Conservation (phyloP, 805 yeast species). For the Spathaspora girioi region DNA sequence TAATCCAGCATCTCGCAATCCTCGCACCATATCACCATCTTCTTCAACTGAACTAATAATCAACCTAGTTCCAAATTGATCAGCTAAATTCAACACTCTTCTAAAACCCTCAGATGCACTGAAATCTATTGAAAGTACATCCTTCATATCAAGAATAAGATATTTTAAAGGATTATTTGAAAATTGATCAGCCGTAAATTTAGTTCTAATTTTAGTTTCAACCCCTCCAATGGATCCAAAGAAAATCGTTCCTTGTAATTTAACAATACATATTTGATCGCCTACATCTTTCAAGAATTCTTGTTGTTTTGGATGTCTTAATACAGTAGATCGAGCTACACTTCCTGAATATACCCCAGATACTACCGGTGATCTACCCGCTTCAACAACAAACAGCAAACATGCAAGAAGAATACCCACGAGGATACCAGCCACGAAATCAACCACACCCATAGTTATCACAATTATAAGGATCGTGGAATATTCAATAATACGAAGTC, state of each 20-base stretch:
- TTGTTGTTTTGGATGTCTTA: conserved; percentile 86
- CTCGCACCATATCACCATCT: conserved; percentile 60
- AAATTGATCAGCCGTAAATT: conserved; percentile 56
- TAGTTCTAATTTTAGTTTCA: conserved; percentile 65
- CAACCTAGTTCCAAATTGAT: conserved; percentile 64
- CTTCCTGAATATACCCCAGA: conserved; percentile 81
- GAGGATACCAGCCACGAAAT: conserved; percentile 88
- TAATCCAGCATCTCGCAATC: conserved; percentile 80
- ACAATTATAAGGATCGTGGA: conserved; percentile 81
- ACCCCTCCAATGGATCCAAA: conserved; percentile 95
- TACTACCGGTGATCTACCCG: conserved; percentile 79
- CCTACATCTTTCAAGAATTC: conserved; percentile 83
- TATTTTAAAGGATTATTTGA: conserved; percentile 65
- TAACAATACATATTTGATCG: conserved; percentile 82
- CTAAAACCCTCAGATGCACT: conserved; percentile 96
- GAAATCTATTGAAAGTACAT: conserved; percentile 79
- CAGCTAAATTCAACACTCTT: conserved; percentile 74
- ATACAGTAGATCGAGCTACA: conserved; percentile 86
- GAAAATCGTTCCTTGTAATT: conserved; percentile 83
- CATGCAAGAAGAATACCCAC: conserved; percentile 91
- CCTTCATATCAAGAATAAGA: conserved; percentile 78
- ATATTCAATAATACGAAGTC: conserved; percentile 74
- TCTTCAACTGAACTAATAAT: conserved; percentile 75
- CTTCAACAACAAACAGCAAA: conserved; percentile 90
- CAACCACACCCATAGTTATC: conserved; percentile 93